Evolutionary conservation across 805 yeast genomes (phyloP).

Genomic region (Schizosaccharomyces lindneri): DNA sequence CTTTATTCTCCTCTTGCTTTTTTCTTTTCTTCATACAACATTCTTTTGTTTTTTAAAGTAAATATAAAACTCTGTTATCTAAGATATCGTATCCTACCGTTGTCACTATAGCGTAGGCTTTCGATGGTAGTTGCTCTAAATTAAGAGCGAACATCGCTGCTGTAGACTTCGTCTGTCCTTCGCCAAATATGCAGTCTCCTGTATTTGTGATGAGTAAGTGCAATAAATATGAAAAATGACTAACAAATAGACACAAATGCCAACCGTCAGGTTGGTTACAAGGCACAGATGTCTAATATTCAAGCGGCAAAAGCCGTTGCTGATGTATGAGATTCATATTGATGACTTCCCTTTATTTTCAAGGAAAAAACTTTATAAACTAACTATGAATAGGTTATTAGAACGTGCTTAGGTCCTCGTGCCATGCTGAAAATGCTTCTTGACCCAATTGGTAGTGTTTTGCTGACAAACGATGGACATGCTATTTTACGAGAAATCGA

Average conservation of each 20-base stretch:
- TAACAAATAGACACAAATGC: constrained; percentile 20
- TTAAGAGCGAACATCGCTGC: not conserved
- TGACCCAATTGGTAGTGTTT: constrained; percentile 65
- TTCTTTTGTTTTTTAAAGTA: too few relatives aligned
- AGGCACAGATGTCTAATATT: constrained; percentile 88
- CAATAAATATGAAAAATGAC: not conserved
- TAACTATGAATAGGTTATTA: constrained; percentile 36
- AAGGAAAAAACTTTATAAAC: not conserved
- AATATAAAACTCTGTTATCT: too few relatives aligned
- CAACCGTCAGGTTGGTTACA: constrained; percentile 86
- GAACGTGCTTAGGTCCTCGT: constrained; percentile 96
- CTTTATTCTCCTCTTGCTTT: too few relatives aligned
- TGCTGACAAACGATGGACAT: constrained; percentile 92
- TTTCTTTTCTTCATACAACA: too few relatives aligned
- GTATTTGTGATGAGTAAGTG: constrained; percentile 6
- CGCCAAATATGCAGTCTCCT: constrained; percentile 7
- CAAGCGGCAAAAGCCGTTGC: constrained; percentile 63
- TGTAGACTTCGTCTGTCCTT: not conserved
- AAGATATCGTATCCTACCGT: too few relatives aligned
- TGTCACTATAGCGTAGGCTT: too few relatives aligned
- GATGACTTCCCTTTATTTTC: not conserved
- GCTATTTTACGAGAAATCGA: constrained; percentile 93
- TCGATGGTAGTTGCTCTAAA: not conserved
- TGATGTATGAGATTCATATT: constrained; percentile 22
- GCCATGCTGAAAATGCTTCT: constrained; percentile 95